Conservation (phyloP, 2,329 filamentous ascomycete species). For the Penicillium brevicompactum region DNA sequence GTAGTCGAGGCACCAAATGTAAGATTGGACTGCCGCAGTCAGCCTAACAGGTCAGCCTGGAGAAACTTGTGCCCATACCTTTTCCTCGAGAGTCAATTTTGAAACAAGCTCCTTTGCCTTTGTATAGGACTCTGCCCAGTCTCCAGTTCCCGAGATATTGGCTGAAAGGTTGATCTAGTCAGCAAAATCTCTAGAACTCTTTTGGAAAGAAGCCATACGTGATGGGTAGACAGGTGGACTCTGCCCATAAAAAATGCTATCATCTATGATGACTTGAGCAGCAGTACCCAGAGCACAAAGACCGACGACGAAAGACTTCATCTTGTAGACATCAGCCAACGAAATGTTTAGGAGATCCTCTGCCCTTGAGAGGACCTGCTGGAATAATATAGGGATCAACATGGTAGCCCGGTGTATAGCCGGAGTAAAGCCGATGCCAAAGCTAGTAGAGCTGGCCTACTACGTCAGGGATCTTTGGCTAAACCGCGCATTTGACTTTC, state of each 20-base stretch:
- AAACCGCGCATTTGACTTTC: neutral
- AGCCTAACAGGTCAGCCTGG: too few relatives aligned
- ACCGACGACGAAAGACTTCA: neutral
- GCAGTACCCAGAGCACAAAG: neutral
- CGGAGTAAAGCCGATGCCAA: neutral
- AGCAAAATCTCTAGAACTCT: neutral
- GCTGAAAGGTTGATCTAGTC: neutral
- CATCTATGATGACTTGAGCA: slow-evolving; percentile 33
- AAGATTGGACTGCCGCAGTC: slow-evolving; percentile 19
- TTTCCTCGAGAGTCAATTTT: slow-evolving; percentile 23
- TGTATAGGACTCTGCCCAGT: slow-evolving; percentile 20
- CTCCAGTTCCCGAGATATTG: slow-evolving; percentile 15
- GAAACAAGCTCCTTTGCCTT: slow-evolving; percentile 19
- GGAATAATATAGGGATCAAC: neutral
- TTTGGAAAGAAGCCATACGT: slow-evolving; percentile 10
- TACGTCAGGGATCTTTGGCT: neutral
- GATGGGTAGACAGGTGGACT: slow-evolving; percentile 24
- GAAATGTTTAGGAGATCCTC: neutral
- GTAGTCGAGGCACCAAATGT: slow-evolving; percentile 17
- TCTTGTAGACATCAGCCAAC: neutral
- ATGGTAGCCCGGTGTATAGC: neutral
- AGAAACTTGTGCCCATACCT: slow-evolving; percentile 6
- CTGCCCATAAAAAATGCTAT: slow-evolving; percentile 22
- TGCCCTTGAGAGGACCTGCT: neutral
- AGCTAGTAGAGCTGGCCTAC: neutral